Evolutionary conservation across 2,329 filamentous ascomycete genomes (phyloP).

Genomic region (Leptoxyphium fumago): DNA sequence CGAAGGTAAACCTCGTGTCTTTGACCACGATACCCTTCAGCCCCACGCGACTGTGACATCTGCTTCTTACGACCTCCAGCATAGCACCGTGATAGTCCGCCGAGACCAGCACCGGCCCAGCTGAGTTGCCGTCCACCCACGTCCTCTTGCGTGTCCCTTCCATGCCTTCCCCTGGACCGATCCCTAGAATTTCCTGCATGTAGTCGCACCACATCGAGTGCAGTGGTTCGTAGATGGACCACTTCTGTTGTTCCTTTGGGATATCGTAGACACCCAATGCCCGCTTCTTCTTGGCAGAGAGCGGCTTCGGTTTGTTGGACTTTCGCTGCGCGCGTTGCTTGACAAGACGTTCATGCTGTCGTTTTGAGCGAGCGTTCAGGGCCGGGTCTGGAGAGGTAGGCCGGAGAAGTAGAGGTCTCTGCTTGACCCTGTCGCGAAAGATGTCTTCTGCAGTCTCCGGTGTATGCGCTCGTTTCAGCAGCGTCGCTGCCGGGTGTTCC

Average conservation of each 20-base stretch:
- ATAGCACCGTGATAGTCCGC: slow-evolving; percentile 85
- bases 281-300: slow-evolving; percentile 69
- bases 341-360: slow-evolving; percentile 20
- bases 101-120: slow-evolving; percentile 58
- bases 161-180: slow-evolving; percentile 14
- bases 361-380: slow-evolving; percentile 39
- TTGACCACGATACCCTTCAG: slow-evolving; percentile 74
- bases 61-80: slow-evolving; percentile 67
- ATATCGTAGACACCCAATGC: slow-evolving; percentile 59
- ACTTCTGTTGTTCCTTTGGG: slow-evolving; percentile 52
- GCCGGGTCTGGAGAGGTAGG: slow-evolving; percentile 52
- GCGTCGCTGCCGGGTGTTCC: slow-evolving; percentile 31
- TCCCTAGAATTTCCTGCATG: slow-evolving; percentile 63
- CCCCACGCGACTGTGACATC: slow-evolving; percentile 69
- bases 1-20: slow-evolving; percentile 75
- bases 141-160: slow-evolving; percentile 16
- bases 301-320: slow-evolving; percentile 45
- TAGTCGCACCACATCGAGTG: slow-evolving; percentile 73
- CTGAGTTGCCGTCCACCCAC: slow-evolving; percentile 43
- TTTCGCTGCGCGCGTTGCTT: slow-evolving; percentile 18
- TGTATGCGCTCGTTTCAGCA: slow-evolving; percentile 67
- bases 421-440: slow-evolving; percentile 68
- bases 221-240: slow-evolving; percentile 62
- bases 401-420: slow-evolving; percentile 65
- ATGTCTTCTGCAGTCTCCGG: slow-evolving; percentile 56